Evolutionary conservation across 2,329 filamentous ascomycete genomes (phyloP).

Genomic region (Hypoxylon sp.): DNA sequence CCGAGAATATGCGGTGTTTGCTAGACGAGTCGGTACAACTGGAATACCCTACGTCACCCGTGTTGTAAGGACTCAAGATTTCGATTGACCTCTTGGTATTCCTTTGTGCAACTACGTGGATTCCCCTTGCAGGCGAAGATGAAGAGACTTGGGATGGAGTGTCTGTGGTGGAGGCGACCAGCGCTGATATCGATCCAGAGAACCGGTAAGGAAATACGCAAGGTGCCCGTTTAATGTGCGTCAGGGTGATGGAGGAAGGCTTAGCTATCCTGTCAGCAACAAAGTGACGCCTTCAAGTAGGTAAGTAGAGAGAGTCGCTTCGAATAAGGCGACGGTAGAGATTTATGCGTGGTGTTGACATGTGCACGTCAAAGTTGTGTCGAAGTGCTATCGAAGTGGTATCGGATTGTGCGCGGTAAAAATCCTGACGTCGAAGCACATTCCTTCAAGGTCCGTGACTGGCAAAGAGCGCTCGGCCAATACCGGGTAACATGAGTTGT

Average conservation of each 20-base stretch:
- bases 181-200: conserved; percentile 14
- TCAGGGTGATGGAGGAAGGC: conserved; percentile 15
- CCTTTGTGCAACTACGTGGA: neutral
- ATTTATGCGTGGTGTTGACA: conserved; percentile 26
- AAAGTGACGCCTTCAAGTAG: neutral
- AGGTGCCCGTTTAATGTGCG: conserved; percentile 5
- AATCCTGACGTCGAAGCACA: conserved; percentile 43
- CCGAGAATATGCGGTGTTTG: conserved; percentile 25
- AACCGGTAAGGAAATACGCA: conserved; percentile 1
- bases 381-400: conserved; percentile 20
- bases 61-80: neutral
- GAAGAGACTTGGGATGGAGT: conserved; percentile 7
- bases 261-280: neutral
- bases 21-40: neutral
- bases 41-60: neutral
- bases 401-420: conserved; percentile 32
- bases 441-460: conserved; percentile 4
- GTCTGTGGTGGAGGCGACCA: conserved; percentile 19
- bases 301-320: neutral
- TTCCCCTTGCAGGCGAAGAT: neutral
- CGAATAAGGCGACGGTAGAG: conserved; percentile 9
- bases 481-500: conserved; percentile 45
- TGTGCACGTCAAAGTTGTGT: conserved; percentile 20
- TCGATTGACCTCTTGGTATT: neutral
- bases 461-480: conserved; percentile 43